Conservation (phyloP, 371 early-diverging fungal species). For the Polyrhizophydium stewartii region DNA sequence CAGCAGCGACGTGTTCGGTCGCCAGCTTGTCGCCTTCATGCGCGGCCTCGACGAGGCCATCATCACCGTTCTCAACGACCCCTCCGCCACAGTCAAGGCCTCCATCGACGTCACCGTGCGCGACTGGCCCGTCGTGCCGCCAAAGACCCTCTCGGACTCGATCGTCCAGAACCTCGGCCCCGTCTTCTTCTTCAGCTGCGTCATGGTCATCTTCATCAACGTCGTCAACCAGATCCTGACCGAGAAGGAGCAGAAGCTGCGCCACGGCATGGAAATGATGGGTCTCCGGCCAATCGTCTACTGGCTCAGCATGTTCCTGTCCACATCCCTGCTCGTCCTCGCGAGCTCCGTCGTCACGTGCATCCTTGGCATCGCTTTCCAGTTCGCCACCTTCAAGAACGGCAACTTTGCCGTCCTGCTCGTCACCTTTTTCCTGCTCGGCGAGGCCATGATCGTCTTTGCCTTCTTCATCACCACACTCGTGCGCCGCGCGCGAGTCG, state of each 20-base stretch:
- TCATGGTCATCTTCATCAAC: constrained; percentile 54
- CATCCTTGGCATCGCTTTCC: constrained; percentile 53
- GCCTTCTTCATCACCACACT: constrained; percentile 66
- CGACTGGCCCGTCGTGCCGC: constrained; percentile 63
- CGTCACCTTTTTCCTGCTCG: constrained; percentile 65
- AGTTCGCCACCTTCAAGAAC: constrained; percentile 55
- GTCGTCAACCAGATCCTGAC: constrained; percentile 61
- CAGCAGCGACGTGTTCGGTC: constrained; percentile 52
- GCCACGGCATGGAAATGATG: constrained; percentile 70
- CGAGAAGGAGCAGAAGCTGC: constrained; percentile 64
- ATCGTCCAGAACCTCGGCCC: constrained; percentile 53
- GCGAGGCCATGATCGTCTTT: constrained; percentile 60
- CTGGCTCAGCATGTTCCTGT: constrained; percentile 58
- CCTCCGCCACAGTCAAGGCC: constrained; percentile 25
- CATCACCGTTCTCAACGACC: constrained; percentile 32
- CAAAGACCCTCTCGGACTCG: constrained; percentile 42
- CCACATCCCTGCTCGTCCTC: constrained; percentile 47
- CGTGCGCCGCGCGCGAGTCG: constrained; percentile 48
- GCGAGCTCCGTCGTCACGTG: constrained; percentile 53
- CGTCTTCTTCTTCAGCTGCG: constrained; percentile 66
- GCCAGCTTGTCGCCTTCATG: constrained; percentile 49
- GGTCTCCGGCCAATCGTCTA: constrained; percentile 58
- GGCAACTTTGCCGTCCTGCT: constrained; percentile 49
- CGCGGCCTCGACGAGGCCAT: constrained; percentile 67
- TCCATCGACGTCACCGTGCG: constrained; percentile 49